Evolutionary conservation across 345 rosid species (phyloP), one percentile per base, ranked within the genome.

Genomic region (Pistacia vera): DNA sequence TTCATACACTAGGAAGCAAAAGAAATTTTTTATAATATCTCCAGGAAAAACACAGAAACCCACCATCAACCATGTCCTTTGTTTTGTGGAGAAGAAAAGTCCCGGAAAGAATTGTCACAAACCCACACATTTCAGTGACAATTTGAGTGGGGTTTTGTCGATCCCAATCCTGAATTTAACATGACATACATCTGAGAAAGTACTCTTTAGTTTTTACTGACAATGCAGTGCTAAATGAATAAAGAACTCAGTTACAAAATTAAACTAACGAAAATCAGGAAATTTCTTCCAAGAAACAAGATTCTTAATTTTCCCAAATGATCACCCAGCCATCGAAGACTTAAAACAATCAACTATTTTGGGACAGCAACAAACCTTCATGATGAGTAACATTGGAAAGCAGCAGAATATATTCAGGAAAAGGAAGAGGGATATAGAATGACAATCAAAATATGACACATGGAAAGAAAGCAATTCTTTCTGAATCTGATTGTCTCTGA

Each of bases 61-160:
- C 44, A 44, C 95, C 92, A 65, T 88, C 93, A 35, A 75, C 88
- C 90, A 91, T 86, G 86, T 93, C 97, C 78, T 93, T 93, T 2
- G 96, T 91, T 83, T 86, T 88, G 81, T 93, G 97, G 74, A 91
- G 94, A 85, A 93, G 96, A 82, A 91, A 89, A 67, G 97, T 91
- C 57, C 96, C 97, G 20, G 91, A 87, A 63, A 93, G 91, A 73
- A 93, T 93, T 2, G 94, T 90, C 70, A 93, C 90, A 83, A 93
- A 93, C 73, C 96, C 97, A 78, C 97, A 89, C 74, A 88, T 81
- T 82, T 91, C 94, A 4, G 94, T 93, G 58, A 91, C 88, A 72
- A 93, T 90, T 72, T 93, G 93, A 68, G 94, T 86, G 11, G 92
- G 90, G 16, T 87, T 93, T 85, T 93, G 96, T n/a, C 94, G 72